Conservation (phyloP, 768 basidiomycete genomes). For the Suillus hirtellus region DNA sequence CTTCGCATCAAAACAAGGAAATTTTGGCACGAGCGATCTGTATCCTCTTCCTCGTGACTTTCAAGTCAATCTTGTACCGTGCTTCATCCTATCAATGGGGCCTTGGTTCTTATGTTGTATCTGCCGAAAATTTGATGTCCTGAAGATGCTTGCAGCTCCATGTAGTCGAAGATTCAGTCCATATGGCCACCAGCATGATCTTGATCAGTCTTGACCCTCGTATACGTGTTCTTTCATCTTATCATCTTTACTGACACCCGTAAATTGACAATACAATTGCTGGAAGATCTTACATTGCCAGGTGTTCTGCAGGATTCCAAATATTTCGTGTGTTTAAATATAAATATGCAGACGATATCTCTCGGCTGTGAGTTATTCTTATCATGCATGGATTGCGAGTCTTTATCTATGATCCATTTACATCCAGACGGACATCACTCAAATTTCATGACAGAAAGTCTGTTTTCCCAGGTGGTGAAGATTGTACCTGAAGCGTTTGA, state of each 20-base stretch:
- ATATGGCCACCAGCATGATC: not conserved
- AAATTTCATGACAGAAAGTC: slow-evolving; percentile 26
- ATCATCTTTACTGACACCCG: not conserved
- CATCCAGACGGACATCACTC: slow-evolving; percentile 24
- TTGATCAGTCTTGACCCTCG: not conserved
- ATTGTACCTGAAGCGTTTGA: not conserved
- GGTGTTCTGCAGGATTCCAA: no score
- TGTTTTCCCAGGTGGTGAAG: slow-evolving; percentile 27
- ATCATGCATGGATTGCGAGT: no score
- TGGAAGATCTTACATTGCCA: no score
- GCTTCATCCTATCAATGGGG: not conserved
- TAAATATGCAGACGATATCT: slow-evolving; percentile 7
- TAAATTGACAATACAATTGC: no score
- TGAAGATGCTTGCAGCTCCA: not conserved
- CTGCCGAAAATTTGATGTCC: not conserved
- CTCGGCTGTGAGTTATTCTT: slow-evolving; percentile 14
- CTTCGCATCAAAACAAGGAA: not conserved
- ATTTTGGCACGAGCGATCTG: not conserved
- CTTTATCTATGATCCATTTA: not conserved
- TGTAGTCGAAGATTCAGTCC: not conserved
- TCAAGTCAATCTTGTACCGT: not conserved
- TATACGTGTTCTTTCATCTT: not conserved
- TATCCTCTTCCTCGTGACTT: not conserved
- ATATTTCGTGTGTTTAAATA: not conserved
- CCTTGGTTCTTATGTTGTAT: not conserved